These are phyloP conservation scores for Syncephalastrum racemosum DNA, from an alignment of 371 early-diverging fungal species.

Conservation along the genomic window DNA sequence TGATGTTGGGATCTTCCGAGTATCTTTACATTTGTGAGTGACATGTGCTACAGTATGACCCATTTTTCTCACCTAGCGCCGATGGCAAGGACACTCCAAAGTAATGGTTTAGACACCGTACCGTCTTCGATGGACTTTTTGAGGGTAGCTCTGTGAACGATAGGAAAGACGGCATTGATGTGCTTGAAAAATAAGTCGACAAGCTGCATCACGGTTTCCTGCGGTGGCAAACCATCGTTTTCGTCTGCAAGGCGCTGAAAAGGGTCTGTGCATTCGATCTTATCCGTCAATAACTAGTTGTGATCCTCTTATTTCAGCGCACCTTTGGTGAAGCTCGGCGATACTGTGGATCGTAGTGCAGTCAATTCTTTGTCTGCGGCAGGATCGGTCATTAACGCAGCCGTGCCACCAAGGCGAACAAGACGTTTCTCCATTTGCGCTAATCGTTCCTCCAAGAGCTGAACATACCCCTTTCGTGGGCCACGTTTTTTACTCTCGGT, in stretches of 20 bases:
- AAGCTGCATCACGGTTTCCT: conserved; percentile 53
- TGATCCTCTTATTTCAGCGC: neutral
- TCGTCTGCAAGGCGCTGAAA: conserved; percentile 10
- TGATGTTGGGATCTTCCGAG: conserved; percentile 44
- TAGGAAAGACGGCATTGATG: conserved; percentile 54
- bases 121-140: conserved; percentile 34
- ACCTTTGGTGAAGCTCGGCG: neutral
- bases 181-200: conserved; percentile 59
- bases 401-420: conserved; percentile 13
- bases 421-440: conserved; percentile 61
- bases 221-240: conserved; percentile 38
- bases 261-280: conserved; percentile 1
- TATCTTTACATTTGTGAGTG: conserved; percentile 25
- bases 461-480: conserved; percentile 79
- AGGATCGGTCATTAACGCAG: conserved; percentile 8
- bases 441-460: conserved; percentile 68
- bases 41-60: neutral
- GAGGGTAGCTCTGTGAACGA: conserved; percentile 46
- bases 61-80: conserved; percentile 37
- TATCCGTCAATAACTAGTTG: neutral
- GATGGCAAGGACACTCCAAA: conserved; percentile 49
- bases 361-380: neutral
- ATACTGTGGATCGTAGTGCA: too few species aligned
- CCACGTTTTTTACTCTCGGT: conserved; percentile 78
- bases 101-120: conserved; percentile 33